Conservation (phyloP, 192 early-diverging fungal species). For the Chytriomyces confervae region DNA sequence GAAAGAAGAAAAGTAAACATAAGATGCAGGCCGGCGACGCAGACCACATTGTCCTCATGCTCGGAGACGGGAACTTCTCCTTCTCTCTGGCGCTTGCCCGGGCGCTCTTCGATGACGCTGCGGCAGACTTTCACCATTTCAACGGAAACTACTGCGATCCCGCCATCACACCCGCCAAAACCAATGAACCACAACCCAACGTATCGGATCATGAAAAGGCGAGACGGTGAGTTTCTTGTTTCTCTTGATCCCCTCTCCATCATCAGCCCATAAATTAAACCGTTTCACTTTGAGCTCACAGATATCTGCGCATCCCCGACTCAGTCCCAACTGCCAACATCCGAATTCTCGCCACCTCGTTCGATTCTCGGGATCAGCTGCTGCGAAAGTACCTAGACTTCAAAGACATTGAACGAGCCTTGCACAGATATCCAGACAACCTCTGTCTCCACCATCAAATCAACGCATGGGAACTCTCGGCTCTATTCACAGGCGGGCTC, state of each 20-base stretch:
- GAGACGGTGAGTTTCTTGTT: background rate
- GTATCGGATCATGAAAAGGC: background rate
- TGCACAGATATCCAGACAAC: slow-evolving; percentile 28
- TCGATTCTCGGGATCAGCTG: slow-evolving; percentile 52
- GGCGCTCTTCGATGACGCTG: slow-evolving; percentile 39
- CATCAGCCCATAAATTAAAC: background rate
- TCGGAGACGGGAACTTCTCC: slow-evolving; percentile 52
- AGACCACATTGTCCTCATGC: background rate
- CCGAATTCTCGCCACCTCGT: slow-evolving; percentile 50
- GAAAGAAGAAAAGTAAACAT: background rate
- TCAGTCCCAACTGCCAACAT: slow-evolving; percentile 28
- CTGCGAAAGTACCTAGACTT: slow-evolving; percentile 55
- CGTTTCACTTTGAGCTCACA: slow-evolving; percentile 8
- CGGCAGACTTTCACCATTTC: background rate
- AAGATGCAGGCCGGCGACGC: background rate
- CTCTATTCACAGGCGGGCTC: background rate
- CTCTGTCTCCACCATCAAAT: slow-evolving; percentile 54
- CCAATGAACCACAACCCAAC: background rate
- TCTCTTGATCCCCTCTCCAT: background rate
- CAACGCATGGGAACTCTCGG: slow-evolving; percentile 62
- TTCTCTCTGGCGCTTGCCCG: slow-evolving; percentile 57
- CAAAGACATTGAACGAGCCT: slow-evolving; percentile 40
- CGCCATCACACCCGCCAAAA: background rate
- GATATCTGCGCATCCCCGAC: slow-evolving; percentile 34
- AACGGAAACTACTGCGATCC: background rate